Evolutionary conservation across 2,329 filamentous ascomycete species (phyloP).

Genomic region (Pseudohalonectria lignicola): DNA sequence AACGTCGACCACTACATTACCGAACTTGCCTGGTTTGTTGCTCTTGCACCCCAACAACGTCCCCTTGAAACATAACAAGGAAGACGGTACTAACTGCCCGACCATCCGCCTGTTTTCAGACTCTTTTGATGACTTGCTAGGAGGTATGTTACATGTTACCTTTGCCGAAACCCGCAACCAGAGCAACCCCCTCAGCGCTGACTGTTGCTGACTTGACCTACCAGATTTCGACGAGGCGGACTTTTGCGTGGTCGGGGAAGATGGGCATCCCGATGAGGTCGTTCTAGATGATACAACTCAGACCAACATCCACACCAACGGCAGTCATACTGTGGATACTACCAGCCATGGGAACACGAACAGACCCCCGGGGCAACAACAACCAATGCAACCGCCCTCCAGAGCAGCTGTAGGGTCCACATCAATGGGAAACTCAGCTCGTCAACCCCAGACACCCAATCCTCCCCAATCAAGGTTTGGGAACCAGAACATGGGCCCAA

Average conservation of each 20-base stretch:
- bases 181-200: too few relatives aligned
- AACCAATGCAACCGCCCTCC: not conserved
- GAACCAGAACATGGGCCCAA: constrained; percentile 5
- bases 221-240: constrained; percentile 69
- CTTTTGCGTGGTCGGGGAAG: constrained; percentile 53
- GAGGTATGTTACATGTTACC: constrained; percentile 24
- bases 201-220: too few relatives aligned
- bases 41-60: constrained; percentile 9
- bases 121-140: constrained; percentile 40
- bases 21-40: too few relatives aligned
- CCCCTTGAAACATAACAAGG: constrained; percentile 5
- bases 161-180: too few relatives aligned
- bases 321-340: too few relatives aligned
- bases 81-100: too few relatives aligned
- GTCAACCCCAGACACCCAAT: constrained; percentile 23
- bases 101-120: constrained; percentile 17
- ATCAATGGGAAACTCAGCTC: constrained; percentile 11
- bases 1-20: too few relatives aligned
- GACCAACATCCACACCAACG: too few relatives aligned
- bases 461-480: constrained; percentile 16
- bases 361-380: too few relatives aligned
- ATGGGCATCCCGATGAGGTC: constrained; percentile 70
- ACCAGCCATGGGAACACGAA: too few relatives aligned
- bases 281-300: constrained; percentile 30
- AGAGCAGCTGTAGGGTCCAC: not conserved